Base-by-base conservation (phyloP, 108 stramenopile species). In the Nitzschia sp. region DNA sequence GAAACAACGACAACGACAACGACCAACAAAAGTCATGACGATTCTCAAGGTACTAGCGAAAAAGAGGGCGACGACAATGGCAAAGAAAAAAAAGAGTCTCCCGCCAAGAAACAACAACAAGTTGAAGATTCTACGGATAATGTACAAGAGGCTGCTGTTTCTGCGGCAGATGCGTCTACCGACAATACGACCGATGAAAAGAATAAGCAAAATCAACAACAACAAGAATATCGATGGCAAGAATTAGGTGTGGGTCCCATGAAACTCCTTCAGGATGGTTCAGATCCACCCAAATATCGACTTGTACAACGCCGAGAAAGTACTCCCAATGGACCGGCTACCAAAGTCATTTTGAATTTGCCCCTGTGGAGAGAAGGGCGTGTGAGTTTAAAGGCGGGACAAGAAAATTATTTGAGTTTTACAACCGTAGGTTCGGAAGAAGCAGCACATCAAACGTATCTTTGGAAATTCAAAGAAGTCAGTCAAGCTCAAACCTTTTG, bases 221-320 rank as follows among this genome's bases (percentile, higher is more conserved):
- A 19, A 1, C 29, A 3, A 32, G 21, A 64, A 35, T n/a, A 55
- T 47, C 66, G 64, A 27, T 88, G 88, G 83, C 72, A 87, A 58
- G 90, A 91, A 66, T 68, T 84, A 30, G 93, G 93, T 11, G 85
- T 85, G 24, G 93, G 90, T 34, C 90, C 86, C 11, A 59, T 94
- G 24, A 85, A 87, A 24, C 55, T 91, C 8, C 67, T 91, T 32
- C 76, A 69, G 54, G 51, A 27, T 18, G 59, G 26, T 57, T 51
- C 42, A 45, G 33, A 62, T 61, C 38, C 17, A 38, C 32, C 58
- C 46, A 19, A 56, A 31, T 30, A 54, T 21, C 85, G 93, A 13
- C 63, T 94, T 21, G 90, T 91, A 29, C 90, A 91, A 66, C 73
- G 90, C 46, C 75, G 82, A n/a, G 88, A 90, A 65, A 74, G 70